Evolutionary conservation across 495 filamentous ascomycete genomes (phyloP).

Genomic region (Aspergillus taichungensis): DNA sequence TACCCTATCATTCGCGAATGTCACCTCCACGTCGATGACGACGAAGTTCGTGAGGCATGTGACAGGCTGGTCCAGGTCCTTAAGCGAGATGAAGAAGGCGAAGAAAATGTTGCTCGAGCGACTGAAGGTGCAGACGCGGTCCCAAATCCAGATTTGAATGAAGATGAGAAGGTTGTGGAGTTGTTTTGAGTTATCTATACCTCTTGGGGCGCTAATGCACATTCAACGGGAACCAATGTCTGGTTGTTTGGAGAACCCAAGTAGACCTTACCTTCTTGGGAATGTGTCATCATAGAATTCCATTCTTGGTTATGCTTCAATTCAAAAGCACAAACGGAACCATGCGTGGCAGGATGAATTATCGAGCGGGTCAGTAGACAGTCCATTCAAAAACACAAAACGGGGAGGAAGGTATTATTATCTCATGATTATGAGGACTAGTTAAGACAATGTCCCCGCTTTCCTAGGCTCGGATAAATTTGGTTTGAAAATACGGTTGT

Average conservation of each 20-base stretch:
- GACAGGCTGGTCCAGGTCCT: slow-evolving; percentile 87
- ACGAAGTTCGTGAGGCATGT: slow-evolving; percentile 73
- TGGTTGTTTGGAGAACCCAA: no score
- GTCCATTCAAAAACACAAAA: background rate
- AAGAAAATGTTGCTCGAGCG: slow-evolving; percentile 9
- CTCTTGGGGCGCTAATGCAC: background rate
- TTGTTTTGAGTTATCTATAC: background rate
- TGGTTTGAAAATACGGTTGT: slow-evolving; percentile 1
- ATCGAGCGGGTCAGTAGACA: background rate
- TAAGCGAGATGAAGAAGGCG: slow-evolving; percentile 64
- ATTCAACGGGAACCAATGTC: no score
- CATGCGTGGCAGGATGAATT: no score
- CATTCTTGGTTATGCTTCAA: no score
- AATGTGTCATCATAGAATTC: no score
- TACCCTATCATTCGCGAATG: slow-evolving; percentile 86
- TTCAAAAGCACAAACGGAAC: no score
- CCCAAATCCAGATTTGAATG: no score
- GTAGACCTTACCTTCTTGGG: background rate
- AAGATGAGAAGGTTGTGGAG: background rate
- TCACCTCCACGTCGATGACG: slow-evolving; percentile 70
- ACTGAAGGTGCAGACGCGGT: no score
- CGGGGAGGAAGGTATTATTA: background rate
- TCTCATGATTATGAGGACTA: background rate
- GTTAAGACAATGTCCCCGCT: no score
- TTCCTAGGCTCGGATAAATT: no score